Evolutionary conservation across 345 rosid species (phyloP).

Genomic region (Lepidium sativum): DNA sequence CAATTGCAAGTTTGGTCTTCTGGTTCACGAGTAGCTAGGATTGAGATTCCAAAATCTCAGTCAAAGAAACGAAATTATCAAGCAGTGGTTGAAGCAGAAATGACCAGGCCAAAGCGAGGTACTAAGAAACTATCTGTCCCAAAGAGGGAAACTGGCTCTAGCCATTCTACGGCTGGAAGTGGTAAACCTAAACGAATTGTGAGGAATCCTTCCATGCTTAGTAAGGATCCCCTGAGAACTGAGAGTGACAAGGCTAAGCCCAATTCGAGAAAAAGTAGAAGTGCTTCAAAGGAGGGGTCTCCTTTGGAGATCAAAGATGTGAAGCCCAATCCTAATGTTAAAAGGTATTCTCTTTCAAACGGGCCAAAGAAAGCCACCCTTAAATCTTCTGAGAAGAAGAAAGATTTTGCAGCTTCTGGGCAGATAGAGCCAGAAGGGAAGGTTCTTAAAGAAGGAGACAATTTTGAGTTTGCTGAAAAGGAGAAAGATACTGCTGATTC

Average conservation of each 20-base stretch:
- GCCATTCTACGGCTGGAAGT: conserved; percentile 25
- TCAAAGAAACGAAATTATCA: conserved; percentile 29
- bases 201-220: conserved; percentile 39
- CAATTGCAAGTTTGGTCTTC: conserved; percentile 50
- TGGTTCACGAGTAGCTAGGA: conserved; percentile 31
- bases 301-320: conserved; percentile 33
- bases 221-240: conserved; percentile 32
- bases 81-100: conserved; percentile 30
- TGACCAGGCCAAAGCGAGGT: conserved; percentile 37
- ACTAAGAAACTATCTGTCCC: conserved; percentile 36
- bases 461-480: conserved; percentile 14
- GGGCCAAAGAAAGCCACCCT: conserved; percentile 23
- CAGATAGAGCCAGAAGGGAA: conserved; percentile 19
- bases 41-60: conserved; percentile 25
- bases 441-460: conserved; percentile 9
- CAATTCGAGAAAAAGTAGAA: conserved; percentile 34
- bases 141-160: conserved; percentile 33
- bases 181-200: conserved; percentile 42
- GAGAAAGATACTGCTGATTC: conserved; percentile 9
- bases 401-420: conserved; percentile 5
- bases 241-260: conserved; percentile 46
- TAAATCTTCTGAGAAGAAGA: conserved; percentile 34
- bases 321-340: conserved; percentile 33
- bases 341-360: conserved; percentile 33
- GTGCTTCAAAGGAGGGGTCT: conserved; percentile 32